Conservation (phyloP, 305 asterid species). For the Fraxinus sp. region DNA sequence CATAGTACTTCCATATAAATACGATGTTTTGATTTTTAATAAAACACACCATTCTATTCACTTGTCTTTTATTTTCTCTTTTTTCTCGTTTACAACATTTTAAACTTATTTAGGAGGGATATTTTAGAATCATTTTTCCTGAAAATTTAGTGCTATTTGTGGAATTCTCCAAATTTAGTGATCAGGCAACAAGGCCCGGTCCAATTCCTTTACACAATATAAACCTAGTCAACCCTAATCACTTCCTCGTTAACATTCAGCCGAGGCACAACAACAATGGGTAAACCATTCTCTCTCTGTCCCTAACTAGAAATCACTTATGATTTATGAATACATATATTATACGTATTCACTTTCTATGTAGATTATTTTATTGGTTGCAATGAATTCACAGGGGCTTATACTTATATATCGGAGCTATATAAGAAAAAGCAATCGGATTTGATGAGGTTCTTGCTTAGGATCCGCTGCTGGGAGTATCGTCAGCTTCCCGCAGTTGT, state of each 20-base stretch:
- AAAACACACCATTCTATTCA: too few species aligned
- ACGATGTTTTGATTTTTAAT: too few species aligned
- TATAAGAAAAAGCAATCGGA: constrained; percentile 27
- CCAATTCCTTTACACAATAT: background rate
- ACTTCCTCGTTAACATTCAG: background rate
- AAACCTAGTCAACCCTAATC: background rate
- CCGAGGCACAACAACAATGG: background rate
- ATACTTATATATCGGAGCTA: constrained; percentile 26
- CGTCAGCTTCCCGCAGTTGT: constrained; percentile 26
- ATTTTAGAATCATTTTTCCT: too few species aligned
- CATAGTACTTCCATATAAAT: too few species aligned
- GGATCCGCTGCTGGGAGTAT: constrained; percentile 28
- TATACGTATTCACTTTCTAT: background rate
- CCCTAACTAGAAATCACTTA: background rate
- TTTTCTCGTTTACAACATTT: too few species aligned
- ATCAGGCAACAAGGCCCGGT: background rate
- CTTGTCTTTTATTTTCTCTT: too few species aligned
- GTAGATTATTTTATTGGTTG: background rate
- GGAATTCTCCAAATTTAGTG: background rate
- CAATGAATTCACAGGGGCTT: constrained; percentile 19
- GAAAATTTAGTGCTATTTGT: too few species aligned
- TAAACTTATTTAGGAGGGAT: too few species aligned
- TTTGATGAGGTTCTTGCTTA: constrained; percentile 26
- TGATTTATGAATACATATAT: background rate
- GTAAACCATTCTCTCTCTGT: background rate